Percentiles rank a stretch among this genome's conserved stretches.
phyloP scores from a whole-genome alignment of 2,329 filamentous ascomycete genomes.

The Beauveria bassiana region DNA sequence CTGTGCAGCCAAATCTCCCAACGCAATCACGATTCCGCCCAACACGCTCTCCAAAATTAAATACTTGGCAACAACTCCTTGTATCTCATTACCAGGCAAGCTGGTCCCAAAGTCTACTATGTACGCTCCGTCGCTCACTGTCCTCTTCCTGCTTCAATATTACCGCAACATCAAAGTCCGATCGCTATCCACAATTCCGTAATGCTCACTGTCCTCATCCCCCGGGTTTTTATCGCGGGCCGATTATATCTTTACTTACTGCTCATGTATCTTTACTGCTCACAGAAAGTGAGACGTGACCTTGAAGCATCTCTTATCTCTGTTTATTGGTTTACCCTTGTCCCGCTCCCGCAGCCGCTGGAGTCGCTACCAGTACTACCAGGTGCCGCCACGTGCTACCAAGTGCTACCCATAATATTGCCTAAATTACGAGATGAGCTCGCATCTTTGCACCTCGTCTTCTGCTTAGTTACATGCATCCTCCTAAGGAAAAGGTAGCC shows the following conservation, averaged over 20 bases:
- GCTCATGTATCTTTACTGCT: no score
- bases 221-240: constrained; percentile 9
- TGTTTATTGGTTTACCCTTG: background rate
- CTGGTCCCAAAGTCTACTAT: background rate
- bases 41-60: background rate
- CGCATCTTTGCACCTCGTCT: background rate
- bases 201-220: background rate
- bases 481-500: no score
- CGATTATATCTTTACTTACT: background rate
- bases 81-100: background rate
- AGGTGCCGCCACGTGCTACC: background rate
- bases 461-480: no score
- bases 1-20: background rate
- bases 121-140: no score
- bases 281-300: background rate
- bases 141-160: background rate
- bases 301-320: background rate
- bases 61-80: background rate
- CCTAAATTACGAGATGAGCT: background rate
- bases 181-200: background rate
- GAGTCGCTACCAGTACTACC: background rate
- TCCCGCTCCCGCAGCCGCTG: background rate
- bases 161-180: constrained; percentile 1
- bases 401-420: background rate
- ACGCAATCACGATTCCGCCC: constrained; percentile 4